Evolutionary conservation across 2,329 filamentous ascomycete species (phyloP).

Genomic region (Colletotrichum sansevieriae): DNA sequence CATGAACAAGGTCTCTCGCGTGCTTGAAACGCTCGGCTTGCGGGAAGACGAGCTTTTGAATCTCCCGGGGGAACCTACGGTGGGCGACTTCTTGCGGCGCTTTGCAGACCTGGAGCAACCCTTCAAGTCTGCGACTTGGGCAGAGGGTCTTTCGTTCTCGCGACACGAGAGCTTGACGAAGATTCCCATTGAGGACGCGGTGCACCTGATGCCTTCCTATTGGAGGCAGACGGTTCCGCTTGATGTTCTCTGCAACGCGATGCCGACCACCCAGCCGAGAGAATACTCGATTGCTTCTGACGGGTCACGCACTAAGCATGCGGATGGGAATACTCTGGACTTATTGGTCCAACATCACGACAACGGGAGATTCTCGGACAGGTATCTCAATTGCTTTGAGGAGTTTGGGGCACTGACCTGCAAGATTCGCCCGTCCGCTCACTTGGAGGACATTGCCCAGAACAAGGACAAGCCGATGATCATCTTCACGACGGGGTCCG

Average conservation of each 20-base stretch:
- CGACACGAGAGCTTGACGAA: constrained; percentile 17
- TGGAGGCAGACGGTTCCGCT: constrained; percentile 26
- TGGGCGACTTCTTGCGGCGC: constrained; percentile 25
- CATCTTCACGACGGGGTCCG: constrained; percentile 39
- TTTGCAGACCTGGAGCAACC: constrained; percentile 32
- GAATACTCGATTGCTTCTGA: constrained; percentile 39
- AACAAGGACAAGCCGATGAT: constrained; percentile 30
- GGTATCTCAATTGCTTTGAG: constrained; percentile 31
- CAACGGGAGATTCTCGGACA: constrained; percentile 33
- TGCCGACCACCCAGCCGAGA: constrained; percentile 35
- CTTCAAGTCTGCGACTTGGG: constrained; percentile 30
- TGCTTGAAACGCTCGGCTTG: constrained; percentile 20
- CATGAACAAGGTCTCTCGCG: constrained; percentile 35
- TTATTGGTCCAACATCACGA: constrained; percentile 31
- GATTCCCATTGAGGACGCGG: constrained; percentile 30
- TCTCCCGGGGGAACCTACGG: constrained; percentile 20
- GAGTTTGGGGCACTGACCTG: constrained; percentile 30
- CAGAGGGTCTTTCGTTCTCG: constrained; percentile 5
- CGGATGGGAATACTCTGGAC: constrained; percentile 26
- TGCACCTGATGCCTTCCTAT: constrained; percentile 21
- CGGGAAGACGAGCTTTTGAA: constrained; percentile 11
- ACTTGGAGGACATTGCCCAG: constrained; percentile 25
- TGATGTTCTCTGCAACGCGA: constrained; percentile 24
- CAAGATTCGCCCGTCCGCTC: constrained; percentile 32
- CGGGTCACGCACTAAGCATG: constrained; percentile 5